phyloP scores from a whole-genome alignment of 176 grass and related monocot species.

The Paspalum vaginatum region DNA sequence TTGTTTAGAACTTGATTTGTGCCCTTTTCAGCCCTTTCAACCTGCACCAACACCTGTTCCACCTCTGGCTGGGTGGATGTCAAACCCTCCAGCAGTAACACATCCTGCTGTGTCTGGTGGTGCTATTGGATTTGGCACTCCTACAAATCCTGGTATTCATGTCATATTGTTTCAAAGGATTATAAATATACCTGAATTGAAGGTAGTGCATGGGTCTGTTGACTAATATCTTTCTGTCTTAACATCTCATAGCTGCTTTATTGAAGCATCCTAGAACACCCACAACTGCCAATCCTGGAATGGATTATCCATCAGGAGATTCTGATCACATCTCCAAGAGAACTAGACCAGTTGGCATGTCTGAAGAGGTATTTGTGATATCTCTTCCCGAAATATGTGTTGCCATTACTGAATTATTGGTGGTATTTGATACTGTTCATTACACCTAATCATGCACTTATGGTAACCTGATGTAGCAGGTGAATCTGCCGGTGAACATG shows the following conservation, averaged over 20 bases:
- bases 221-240: constrained; percentile 22
- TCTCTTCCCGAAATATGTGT: constrained; percentile 29
- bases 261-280: constrained; percentile 95
- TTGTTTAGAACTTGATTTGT: constrained; percentile 37
- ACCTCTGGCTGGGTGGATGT: constrained; percentile 97
- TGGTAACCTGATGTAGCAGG: constrained; percentile 55
- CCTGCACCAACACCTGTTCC: constrained; percentile 78
- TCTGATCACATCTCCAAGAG: constrained; percentile 91
- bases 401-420: constrained; percentile 26
- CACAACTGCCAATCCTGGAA: constrained; percentile 65
- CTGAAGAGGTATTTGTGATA: constrained; percentile 74
- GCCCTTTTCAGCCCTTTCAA: constrained; percentile 85
- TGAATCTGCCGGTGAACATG: constrained; percentile 92
- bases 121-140: constrained; percentile 87
- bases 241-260: constrained; percentile 58
- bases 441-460: constrained; percentile 29
- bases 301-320: constrained; percentile 89
- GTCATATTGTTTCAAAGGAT: constrained; percentile 39
- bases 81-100: constrained; percentile 78
- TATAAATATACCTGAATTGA: constrained; percentile 22
- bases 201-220: constrained; percentile 1
- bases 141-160: constrained; percentile 86
- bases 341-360: constrained; percentile 87
- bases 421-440: constrained; percentile 1
- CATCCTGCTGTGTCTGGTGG: constrained; percentile 86